These are phyloP conservation scores for Glycine tomentella DNA, from an alignment of 306 rosid species.

Conservation along the genomic window DNA sequence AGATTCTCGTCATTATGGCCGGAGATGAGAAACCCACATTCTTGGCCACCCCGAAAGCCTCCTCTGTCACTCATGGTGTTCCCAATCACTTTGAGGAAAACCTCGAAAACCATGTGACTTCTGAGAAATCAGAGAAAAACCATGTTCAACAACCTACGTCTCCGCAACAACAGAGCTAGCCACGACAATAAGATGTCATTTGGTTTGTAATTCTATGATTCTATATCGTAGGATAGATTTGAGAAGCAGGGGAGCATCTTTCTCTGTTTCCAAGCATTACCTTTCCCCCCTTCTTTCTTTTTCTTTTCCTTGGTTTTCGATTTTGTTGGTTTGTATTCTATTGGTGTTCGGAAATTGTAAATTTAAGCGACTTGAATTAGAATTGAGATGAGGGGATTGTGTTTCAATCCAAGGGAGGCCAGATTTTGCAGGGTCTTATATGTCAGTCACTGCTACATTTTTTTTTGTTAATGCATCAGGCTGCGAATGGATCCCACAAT, in stretches of 20 bases:
- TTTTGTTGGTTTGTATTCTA: conserved; percentile 35
- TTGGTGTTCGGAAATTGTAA: conserved; percentile 60
- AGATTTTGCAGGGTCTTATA: conserved; percentile 14
- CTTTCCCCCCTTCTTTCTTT: neutral
- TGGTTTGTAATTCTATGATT: neutral
- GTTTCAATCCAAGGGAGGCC: neutral
- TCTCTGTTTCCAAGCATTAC: neutral
- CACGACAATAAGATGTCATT: conserved; percentile 10
- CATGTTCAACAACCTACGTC: conserved; percentile 8
- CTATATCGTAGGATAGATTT: too few relatives aligned
- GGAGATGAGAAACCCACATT: conserved; percentile 77
- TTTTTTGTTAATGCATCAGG: too few relatives aligned
- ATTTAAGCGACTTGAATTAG: conserved; percentile 50
- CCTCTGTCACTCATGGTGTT: neutral
- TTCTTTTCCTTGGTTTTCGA: conserved; percentile 20
- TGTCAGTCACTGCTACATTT: neutral
- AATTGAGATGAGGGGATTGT: conserved; percentile 11
- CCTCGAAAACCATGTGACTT: neutral
- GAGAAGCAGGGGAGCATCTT: too few relatives aligned
- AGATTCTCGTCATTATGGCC: conserved; percentile 88
- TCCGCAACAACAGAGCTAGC: too few relatives aligned
- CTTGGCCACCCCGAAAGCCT: conserved; percentile 74
- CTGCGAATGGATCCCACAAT: too few relatives aligned
- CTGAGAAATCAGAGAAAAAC: conserved; percentile 42
- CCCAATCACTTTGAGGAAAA: conserved; percentile 4